phyloP scores from a whole-genome alignment of 2,329 filamentous ascomycete genomes.

The Harringtonia lauricola region DNA sequence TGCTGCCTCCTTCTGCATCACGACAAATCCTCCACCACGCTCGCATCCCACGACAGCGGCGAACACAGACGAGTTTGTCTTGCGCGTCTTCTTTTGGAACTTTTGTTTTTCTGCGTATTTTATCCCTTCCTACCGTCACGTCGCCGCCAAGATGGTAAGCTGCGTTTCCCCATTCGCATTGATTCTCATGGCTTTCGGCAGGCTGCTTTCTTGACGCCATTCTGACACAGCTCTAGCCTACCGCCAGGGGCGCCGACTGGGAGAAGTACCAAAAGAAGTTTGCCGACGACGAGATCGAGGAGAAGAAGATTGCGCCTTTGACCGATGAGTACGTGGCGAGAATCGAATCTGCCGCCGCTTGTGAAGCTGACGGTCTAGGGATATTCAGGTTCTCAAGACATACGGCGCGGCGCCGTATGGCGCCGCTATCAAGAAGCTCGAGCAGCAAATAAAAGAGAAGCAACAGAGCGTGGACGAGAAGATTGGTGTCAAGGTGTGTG shows the following conservation, averaged over 20 bases:
- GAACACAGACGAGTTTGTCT: too few relatives aligned
- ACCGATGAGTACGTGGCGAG: slow-evolving; percentile 71
- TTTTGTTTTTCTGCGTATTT: too few relatives aligned
- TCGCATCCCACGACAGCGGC: background rate
- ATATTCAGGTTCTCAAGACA: slow-evolving; percentile 98
- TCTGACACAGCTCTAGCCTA: slow-evolving; percentile 62
- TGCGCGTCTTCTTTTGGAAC: too few relatives aligned
- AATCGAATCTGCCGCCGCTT: background rate
- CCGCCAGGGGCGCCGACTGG: slow-evolving; percentile 88
- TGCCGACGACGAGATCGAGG: slow-evolving; percentile 90
- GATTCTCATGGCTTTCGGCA: too few relatives aligned
- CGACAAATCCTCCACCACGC: background rate
- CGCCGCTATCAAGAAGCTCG: slow-evolving; percentile 86
- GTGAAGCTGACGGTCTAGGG: slow-evolving; percentile 42
- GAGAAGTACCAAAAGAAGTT: slow-evolving; percentile 99
- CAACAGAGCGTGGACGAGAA: slow-evolving; percentile 98
- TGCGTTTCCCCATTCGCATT: too few relatives aligned
- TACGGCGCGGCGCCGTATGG: slow-evolving; percentile 96
- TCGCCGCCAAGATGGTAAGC: too few relatives aligned
- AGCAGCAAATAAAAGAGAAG: slow-evolving; percentile 99
- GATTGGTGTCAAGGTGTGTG: slow-evolving; percentile 68
- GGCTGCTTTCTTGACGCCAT: too few relatives aligned
- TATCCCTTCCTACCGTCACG: too few relatives aligned
- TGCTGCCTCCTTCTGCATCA: background rate
- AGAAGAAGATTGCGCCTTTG: slow-evolving; percentile 98